Percentiles rank a stretch among this genome's conserved stretches.
phyloP scores from a whole-genome alignment of 2,329 filamentous ascomycete species.

The Penicillium sp. region DNA sequence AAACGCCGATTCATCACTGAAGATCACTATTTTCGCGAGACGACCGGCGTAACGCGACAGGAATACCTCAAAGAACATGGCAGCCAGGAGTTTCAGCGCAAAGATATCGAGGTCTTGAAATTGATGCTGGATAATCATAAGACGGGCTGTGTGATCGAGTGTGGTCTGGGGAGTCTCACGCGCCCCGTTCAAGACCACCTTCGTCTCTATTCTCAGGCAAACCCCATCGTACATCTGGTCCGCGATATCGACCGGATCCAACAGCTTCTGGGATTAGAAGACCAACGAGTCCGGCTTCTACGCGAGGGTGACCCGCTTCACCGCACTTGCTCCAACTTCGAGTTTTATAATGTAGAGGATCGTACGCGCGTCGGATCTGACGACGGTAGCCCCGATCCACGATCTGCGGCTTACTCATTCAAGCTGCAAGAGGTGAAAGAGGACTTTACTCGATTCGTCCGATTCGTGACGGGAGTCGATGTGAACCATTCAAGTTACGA shows the following conservation, averaged over 20 bases:
- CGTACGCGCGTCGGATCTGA: slow-evolving; percentile 33
- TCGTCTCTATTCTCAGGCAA: slow-evolving; percentile 40
- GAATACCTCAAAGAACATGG: slow-evolving; percentile 46
- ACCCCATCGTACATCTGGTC: slow-evolving; percentile 47
- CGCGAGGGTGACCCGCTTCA: slow-evolving; percentile 51
- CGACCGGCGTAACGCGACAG: slow-evolving; percentile 47
- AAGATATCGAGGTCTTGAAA: slow-evolving; percentile 47
- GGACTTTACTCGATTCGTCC: slow-evolving; percentile 64
- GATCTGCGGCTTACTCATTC: slow-evolving; percentile 52
- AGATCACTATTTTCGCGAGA: slow-evolving; percentile 49
- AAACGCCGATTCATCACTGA: slow-evolving; percentile 50
- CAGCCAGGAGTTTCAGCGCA: slow-evolving; percentile 47
- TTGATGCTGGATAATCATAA: slow-evolving; percentile 50
- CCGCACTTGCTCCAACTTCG: slow-evolving; percentile 52
- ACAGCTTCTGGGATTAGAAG: slow-evolving; percentile 47
- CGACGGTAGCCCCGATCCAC: slow-evolving; percentile 47
- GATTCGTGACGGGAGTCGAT: slow-evolving; percentile 60
- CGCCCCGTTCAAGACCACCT: slow-evolving; percentile 47
- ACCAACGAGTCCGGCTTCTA: slow-evolving; percentile 48
- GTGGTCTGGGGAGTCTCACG: slow-evolving; percentile 48
- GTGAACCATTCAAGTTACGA: slow-evolving; percentile 58
- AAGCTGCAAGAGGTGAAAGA: slow-evolving; percentile 60
- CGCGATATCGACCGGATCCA: slow-evolving; percentile 47
- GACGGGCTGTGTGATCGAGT: slow-evolving; percentile 48
- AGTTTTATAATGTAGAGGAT: slow-evolving; percentile 55